A percentile compares a stretch with the other conserved stretches of the same genome.
These are phyloP conservation scores for Acrodontium crateriforme DNA, from an alignment of 2,329 filamentous ascomycete genomes.

Conservation along the genomic window DNA sequence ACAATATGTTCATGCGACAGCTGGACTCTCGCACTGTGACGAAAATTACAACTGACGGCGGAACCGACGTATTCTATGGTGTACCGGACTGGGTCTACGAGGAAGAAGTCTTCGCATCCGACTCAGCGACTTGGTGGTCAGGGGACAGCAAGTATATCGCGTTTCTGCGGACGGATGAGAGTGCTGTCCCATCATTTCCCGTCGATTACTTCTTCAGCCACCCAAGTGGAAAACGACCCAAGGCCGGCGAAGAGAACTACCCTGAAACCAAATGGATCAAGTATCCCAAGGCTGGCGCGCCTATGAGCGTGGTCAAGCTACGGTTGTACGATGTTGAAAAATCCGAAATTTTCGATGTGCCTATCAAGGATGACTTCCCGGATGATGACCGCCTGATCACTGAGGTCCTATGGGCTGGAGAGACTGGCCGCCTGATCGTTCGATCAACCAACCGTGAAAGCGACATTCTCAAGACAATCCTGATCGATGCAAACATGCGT, in stretches of 20 bases:
- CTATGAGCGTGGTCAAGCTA: constrained; percentile 80
- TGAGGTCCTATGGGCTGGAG: constrained; percentile 79
- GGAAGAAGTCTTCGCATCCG: constrained; percentile 65
- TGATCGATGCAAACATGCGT: constrained; percentile 64
- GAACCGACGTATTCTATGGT: constrained; percentile 81
- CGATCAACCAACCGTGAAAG: constrained; percentile 91
- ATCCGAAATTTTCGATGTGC: constrained; percentile 64
- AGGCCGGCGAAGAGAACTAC: constrained; percentile 67
- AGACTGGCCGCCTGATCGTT: constrained; percentile 60
- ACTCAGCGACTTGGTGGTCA: constrained; percentile 91
- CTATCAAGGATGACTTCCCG: constrained; percentile 61
- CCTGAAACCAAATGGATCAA: constrained; percentile 87
- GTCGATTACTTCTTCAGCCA: constrained; percentile 85
- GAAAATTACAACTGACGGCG: constrained; percentile 75
- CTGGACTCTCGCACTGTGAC: constrained; percentile 45
- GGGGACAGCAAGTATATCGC: constrained; percentile 77
- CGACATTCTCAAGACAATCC: constrained; percentile 72
- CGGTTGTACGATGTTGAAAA: constrained; percentile 76
- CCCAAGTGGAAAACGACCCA: constrained; percentile 59
- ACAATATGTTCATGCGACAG: constrained; percentile 76
- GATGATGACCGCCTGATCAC: constrained; percentile 82
- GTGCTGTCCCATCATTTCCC: constrained; percentile 77
- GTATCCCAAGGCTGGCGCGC: constrained; percentile 89
- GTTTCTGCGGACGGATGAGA: constrained; percentile 89
- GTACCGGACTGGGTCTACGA: constrained; percentile 97